phyloP scores from a whole-genome alignment of 192 early-diverging fungal genomes.

The Allomyces javanicus region DNA sequence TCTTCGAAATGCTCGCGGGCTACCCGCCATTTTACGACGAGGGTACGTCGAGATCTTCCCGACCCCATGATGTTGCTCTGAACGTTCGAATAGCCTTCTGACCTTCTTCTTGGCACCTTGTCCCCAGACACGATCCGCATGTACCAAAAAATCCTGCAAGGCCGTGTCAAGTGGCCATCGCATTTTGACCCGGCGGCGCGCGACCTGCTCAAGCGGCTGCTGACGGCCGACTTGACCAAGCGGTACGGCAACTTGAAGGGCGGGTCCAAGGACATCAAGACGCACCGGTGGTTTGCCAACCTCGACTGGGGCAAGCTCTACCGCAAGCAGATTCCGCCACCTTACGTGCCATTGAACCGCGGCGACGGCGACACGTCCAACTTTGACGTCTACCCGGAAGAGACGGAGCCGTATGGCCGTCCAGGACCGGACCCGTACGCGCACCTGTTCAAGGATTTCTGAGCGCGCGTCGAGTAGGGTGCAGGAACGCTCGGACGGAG shows the following conservation, averaged over 20 bases:
- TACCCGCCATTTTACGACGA: slow-evolving; percentile 55
- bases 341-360: slow-evolving; percentile 31
- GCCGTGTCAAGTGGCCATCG: slow-evolving; percentile 46
- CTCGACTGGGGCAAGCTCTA: slow-evolving; percentile 39
- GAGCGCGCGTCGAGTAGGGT: no score
- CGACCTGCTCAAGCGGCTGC: slow-evolving; percentile 45
- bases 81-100: no score
- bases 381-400: no score
- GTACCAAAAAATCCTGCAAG: slow-evolving; percentile 51
- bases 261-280: slow-evolving; percentile 44
- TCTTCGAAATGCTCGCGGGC: slow-evolving; percentile 53
- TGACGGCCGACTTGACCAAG: slow-evolving; percentile 52
- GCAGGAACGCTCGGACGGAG: no score
- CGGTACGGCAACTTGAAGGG: slow-evolving; percentile 57
- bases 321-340: slow-evolving; percentile 26
- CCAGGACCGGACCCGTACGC: no score
- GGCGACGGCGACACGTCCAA: slow-evolving; percentile 23
- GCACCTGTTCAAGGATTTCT: no score
- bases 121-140: slow-evolving; percentile 38
- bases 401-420: no score
- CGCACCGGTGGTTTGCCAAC: slow-evolving; percentile 43
- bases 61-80: no score
- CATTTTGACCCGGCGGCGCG: slow-evolving; percentile 55
- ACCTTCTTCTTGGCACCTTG: no score
- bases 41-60: neutral